Percentiles rank a stretch among this genome's conserved stretches.
phyloP scores from a whole-genome alignment of 345 rosid genomes.

The Syzygium grande region DNA sequence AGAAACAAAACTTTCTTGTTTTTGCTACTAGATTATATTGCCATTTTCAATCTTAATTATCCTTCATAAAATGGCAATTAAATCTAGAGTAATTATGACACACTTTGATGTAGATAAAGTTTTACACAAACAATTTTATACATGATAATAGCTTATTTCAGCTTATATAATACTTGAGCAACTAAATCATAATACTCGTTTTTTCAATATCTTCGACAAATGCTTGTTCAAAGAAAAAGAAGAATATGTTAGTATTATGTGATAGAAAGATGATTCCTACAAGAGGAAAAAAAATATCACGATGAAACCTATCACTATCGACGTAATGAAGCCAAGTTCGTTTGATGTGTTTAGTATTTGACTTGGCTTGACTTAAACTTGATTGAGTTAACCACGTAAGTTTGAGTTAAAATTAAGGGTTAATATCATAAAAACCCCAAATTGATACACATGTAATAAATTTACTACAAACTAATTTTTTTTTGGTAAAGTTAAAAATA shows the following conservation, averaged over 20 bases:
- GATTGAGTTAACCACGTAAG: background rate
- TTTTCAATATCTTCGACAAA: background rate
- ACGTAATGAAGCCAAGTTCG: background rate
- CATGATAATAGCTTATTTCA: background rate
- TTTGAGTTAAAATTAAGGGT: background rate
- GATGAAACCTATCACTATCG: background rate
- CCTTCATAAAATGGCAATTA: background rate
- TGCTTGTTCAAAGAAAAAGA: background rate
- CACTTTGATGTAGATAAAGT: background rate
- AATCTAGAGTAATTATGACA: background rate
- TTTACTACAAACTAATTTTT: no score
- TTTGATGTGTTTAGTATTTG: no score
- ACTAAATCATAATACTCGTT: no score
- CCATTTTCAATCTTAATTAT: background rate
- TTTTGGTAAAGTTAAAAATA: no score
- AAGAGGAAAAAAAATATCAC: background rate
- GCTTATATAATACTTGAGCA: background rate
- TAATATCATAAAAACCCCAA: no score
- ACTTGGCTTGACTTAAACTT: background rate
- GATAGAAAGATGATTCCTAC: background rate
- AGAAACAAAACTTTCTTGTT: background rate
- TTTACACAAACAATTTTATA: background rate
- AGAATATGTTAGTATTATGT: background rate
- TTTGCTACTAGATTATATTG: background rate
- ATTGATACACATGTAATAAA: no score